A percentile compares a stretch with the other conserved stretches of the same genome.
These are phyloP conservation scores for Daedaleopsis sinensis DNA, from an alignment of 768 basidiomycete genomes.

Conservation along the genomic window DNA sequence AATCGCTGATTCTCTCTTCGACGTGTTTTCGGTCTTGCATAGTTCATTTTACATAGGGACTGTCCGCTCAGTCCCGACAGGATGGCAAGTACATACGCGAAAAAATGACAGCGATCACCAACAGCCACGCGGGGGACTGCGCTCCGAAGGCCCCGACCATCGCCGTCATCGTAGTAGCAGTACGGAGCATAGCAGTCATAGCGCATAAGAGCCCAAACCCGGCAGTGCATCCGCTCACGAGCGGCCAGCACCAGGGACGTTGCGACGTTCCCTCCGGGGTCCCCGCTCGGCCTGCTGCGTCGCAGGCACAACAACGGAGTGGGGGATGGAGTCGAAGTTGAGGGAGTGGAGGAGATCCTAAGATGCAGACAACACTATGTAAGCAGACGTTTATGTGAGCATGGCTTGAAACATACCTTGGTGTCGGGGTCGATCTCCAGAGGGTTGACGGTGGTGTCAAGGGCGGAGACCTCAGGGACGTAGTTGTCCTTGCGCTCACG, in stretches of 20 bases:
- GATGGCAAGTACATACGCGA: conserved; percentile 23
- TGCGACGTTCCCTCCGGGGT: conserved; percentile 74
- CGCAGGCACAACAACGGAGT: conserved; percentile 68
- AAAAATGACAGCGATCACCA: conserved; percentile 15
- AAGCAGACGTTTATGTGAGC: not conserved
- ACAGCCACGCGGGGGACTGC: conserved; percentile 16
- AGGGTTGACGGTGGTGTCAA: conserved; percentile 73
- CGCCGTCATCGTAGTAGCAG: conserved; percentile 14
- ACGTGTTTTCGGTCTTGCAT: conserved; percentile 12
- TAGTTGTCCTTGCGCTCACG: conserved; percentile 99
- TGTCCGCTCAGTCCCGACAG: conserved; percentile 14
- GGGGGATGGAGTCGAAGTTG: conserved; percentile 92
- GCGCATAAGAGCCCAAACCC: conserved; percentile 19
- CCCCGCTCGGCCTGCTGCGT: conserved; percentile 69
- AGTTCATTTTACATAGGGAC: conserved; percentile 18
- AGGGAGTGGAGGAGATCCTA: conserved; percentile 88
- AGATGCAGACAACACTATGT: not conserved
- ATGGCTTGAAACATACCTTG: conserved; percentile 62
- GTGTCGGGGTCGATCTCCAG: conserved; percentile 93
- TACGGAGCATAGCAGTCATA: conserved; percentile 24
- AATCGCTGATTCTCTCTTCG: not conserved
- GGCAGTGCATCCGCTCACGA: conserved; percentile 20
- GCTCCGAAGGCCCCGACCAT: conserved; percentile 12
- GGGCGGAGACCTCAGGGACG: conserved; percentile 97
- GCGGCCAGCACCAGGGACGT: conserved; percentile 80